These are phyloP conservation scores for Erysiphe pulchra DNA, from an alignment of 2,329 filamentous ascomycete species.

Conservation along the genomic window DNA sequence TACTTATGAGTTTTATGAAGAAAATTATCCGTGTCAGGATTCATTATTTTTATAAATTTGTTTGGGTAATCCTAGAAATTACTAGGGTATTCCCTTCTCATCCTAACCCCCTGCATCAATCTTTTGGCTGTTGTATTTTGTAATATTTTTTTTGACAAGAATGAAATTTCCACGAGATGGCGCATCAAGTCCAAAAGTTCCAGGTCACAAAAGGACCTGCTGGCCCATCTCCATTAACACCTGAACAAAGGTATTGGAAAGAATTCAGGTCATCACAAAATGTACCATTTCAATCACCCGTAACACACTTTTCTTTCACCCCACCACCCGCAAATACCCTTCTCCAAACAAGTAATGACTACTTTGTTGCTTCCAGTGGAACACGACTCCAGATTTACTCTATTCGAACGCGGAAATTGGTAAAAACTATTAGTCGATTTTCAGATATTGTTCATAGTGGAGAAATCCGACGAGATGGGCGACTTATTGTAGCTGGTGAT, in stretches of 20 bases:
- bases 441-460: constrained; percentile 75
- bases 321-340: constrained; percentile 18
- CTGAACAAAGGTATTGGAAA: constrained; percentile 91
- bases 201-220: constrained; percentile 47
- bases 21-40: too few species aligned
- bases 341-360: constrained; percentile 27
- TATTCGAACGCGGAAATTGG: constrained; percentile 65
- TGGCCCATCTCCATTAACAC: constrained; percentile 58
- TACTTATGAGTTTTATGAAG: too few species aligned
- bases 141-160: background rate
- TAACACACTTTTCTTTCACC: constrained; percentile 71
- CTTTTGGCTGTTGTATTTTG: too few species aligned
- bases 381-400: constrained; percentile 86
- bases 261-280: constrained; percentile 80
- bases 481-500: constrained; percentile 74
- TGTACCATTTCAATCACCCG: constrained; percentile 69
- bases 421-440: constrained; percentile 88
- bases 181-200: constrained; percentile 11
- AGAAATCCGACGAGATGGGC: constrained; percentile 67
- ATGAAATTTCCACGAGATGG: constrained; percentile 5
- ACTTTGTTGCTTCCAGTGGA: constrained; percentile 86
- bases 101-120: too few species aligned
- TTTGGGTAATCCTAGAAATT: too few species aligned
- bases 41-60: too few species aligned
- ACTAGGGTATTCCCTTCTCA: too few species aligned